Evolutionary conservation across 164 flowering plant species (phyloP), one percentile per base, ranked within the genome.

Genomic region (Echeveria elegans): DNA sequence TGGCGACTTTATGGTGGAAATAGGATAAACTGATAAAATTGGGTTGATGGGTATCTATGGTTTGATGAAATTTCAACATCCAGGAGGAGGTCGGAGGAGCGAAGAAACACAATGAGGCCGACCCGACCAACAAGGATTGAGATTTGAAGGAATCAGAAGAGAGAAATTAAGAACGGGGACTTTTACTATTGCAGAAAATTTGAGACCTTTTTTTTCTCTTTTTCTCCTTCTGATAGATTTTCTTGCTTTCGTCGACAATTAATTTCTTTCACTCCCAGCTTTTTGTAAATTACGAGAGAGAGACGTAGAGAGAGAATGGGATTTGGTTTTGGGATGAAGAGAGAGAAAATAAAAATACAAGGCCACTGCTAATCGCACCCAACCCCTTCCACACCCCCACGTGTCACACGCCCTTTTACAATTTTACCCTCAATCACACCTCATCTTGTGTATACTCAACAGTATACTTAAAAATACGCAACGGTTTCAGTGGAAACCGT

Each of bases 91-190:
- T 14, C n/a, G 45, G 65, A 63, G 10, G 65, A 63, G 65, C 43
- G 43, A 38, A 45, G 28, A n/a, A 34, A 63, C 43, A 19, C 23
- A 23, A 34, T 34, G 65, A 62, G 41, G 64, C 38, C 24, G 65
- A 62, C 60, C 45, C 45, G 5, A 40, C 60, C 28, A 53, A 40
- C 31, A 24, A 53, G 60, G 60, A 53, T 26, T 53, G 60, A 24
- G 26, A 21, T n/a, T n/a, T 6, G 38, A 18, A 6, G 23, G 31
- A 26, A 14, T 24, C 31, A 24, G 31, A 31, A 24, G 60, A 24
- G 60, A 24, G 31, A 53, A 53, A 40, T 19, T 18, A 18, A 21
- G 23, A 10, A 43, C 5, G 11, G 45, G 45, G 45, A 15, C 11
- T 40, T 8, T 40, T 8, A 40, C 45, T 14, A 11, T 2, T 40